phyloP scores from a whole-genome alignment of 2,329 filamentous ascomycete species.

The Xylaria multiplex region DNA sequence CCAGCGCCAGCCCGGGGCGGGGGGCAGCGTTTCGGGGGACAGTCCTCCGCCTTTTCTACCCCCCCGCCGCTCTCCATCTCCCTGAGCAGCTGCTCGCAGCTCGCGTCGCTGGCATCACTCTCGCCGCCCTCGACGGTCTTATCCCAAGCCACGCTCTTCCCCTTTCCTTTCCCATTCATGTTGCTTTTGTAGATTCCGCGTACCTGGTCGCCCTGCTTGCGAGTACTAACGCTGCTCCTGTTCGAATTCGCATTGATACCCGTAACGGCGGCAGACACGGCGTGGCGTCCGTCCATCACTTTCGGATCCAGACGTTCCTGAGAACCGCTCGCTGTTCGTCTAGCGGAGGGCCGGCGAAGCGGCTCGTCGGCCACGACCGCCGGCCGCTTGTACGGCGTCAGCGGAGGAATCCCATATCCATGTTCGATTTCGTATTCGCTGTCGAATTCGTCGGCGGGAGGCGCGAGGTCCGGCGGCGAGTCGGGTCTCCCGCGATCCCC shows the following conservation, averaged over 20 bases:
- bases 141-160: constrained; percentile 35
- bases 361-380: constrained; percentile 54
- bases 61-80: background rate
- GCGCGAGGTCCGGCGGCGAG: background rate
- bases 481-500: background rate
- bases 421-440: no score
- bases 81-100: background rate
- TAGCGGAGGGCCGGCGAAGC: constrained; percentile 53
- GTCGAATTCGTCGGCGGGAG: background rate
- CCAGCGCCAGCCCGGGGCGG: constrained; percentile 3
- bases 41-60: background rate
- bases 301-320: background rate
- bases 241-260: background rate
- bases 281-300: background rate
- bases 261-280: background rate
- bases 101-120: constrained; percentile 9
- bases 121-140: constrained; percentile 22
- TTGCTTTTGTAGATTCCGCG: background rate
- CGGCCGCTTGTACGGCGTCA: constrained; percentile 36
- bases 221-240: no score
- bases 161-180: constrained; percentile 12
- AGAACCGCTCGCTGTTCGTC: constrained; percentile 9
- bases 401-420: background rate
- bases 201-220: no score
- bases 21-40: background rate